Evolutionary conservation across 495 filamentous ascomycete genomes (phyloP), one percentile per base, ranked within the genome.

Genomic region (Saxophila tyrrhenica): DNA sequence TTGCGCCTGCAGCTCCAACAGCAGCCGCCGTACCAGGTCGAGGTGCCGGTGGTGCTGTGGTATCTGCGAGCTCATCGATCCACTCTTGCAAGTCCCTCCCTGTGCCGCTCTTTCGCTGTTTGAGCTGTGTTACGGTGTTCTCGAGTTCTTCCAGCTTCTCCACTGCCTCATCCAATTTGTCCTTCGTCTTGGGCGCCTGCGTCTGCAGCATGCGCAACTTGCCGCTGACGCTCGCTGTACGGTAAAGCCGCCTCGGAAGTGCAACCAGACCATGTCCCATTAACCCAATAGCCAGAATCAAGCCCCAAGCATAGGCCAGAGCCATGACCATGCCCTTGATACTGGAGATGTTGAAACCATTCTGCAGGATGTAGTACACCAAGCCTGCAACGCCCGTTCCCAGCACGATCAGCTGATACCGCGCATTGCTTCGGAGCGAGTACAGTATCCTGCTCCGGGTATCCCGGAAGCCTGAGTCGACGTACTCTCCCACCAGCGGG

Each of bases 251-350:
- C 60, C 91, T 78, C 5, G 92, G 92, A 45, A 97, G 85, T 13
- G 92, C 84, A 41, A 98, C 92, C 38, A 97, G 73, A 10, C 92
- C 92, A 61, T 98, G 90, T 7, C 92, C 92, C 92, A 98, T 96
- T 20, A 98, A 76, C 63, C 91, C 95, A 53, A 97, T 95, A 16
- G 89, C 92, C 52, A 96, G 73, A 2, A 88, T 72, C 60, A 98
- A 74, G 57, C 89, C 88, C 85, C 89, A 97, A 59, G 87, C 84
- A 69, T 98, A 96, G 29, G 89, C 89, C 51, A 96, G 72, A 21
- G 92, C 92, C 82, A 98, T 92, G 57, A 92, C 75, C 24, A 94
- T 72, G 42, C 80, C 83, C 71, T 94, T 92, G 61, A 87, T 71
- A 0, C 77, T 78, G 15, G 66, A 72, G 48, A 77, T 73, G 25